Evolutionary conservation across 495 filamentous ascomycete species (phyloP), one percentile per base, ranked within the genome.

Genomic region (Neurospora sp.): DNA sequence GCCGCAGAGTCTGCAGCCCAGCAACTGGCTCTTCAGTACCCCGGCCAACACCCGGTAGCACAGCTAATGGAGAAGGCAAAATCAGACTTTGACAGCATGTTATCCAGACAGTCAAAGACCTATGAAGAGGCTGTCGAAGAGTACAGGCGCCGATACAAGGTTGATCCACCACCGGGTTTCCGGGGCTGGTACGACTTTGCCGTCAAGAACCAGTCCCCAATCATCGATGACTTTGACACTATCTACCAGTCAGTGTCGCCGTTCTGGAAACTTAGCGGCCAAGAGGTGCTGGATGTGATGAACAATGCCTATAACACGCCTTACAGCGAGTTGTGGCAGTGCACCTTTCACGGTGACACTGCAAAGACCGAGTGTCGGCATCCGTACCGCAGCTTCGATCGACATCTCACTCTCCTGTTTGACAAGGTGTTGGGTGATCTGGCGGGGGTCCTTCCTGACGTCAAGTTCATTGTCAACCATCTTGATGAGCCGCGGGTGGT

Each of bases 401-500:
- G 77, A 35, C 71, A 79, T 40, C 71, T 76, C 2, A 41, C 61
- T 1, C n/a, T 70, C 0, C 37, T 78, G 31, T 75, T 81, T 39
- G 72, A 80, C 39, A 71, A 14, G 2, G 89, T 93, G 85, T 84
- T 94, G 72, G 78, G 84, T n/a, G 78, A 84, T 1, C 90, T 94
- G 76, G 82, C 85, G 3, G 76, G 87, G 59, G 85, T 84, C 70
- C 79, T 93, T 39, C 93, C 92, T 0, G 88, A 94, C 75, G 90
- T 94, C 86, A 88, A 91, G 73, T 79, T 96, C 61, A 88, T 90
- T 0, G 90, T 94, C 78, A 96, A 95, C 78, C 83, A 88, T 12
- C 89, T 94, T 72, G 92, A 96, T 75, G 93, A 94, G 76, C 90
- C 90, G 27, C 83, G 90, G 5, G 89, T 95, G 4, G 79, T 93